Conservation (phyloP, 352 stramenopile genomes). For the Aphanomyces cochlioides region DNA sequence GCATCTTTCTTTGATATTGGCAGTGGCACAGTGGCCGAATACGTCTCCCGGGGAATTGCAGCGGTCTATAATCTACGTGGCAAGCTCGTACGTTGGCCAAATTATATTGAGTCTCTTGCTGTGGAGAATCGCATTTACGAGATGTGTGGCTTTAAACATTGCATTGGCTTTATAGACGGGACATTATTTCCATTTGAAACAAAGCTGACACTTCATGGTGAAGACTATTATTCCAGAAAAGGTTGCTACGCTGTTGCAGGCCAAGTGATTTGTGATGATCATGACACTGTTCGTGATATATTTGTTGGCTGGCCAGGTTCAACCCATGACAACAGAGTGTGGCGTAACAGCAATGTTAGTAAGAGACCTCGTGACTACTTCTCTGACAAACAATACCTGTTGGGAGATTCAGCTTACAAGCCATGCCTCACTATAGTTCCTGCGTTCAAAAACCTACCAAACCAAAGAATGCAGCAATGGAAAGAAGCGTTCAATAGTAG, state of each 20-base stretch:
- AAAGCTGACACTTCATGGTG: no score
- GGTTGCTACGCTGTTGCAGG: no score
- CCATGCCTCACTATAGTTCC: conserved; percentile 11
- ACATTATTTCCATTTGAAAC: background rate
- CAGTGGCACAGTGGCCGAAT: background rate
- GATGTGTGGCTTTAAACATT: no score
- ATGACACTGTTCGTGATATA: no score
- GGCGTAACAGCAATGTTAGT: conserved; percentile 11
- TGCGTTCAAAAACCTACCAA: conserved; percentile 34
- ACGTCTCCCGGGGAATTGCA: background rate
- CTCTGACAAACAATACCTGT: conserved; percentile 10
- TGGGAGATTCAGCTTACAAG: conserved; percentile 29
- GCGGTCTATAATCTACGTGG: background rate
- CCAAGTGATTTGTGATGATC: no score
- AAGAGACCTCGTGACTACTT: conserved; percentile 21
- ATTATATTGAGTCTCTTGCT: background rate
- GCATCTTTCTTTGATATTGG: conserved; percentile 1
- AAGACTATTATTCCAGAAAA: no score
- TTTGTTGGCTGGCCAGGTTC: conserved; percentile 22
- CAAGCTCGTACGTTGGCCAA: background rate
- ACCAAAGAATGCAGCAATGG: conserved; percentile 22
- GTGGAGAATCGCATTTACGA: background rate
- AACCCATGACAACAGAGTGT: conserved; percentile 26
- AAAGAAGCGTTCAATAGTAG: no score
- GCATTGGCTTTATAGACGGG: no score